Percentiles rank a stretch among this genome's conserved stretches.
These are phyloP conservation scores for Caloboletus firmus DNA, from an alignment of 1,284 basidiomycete species.

Conservation along the genomic window DNA sequence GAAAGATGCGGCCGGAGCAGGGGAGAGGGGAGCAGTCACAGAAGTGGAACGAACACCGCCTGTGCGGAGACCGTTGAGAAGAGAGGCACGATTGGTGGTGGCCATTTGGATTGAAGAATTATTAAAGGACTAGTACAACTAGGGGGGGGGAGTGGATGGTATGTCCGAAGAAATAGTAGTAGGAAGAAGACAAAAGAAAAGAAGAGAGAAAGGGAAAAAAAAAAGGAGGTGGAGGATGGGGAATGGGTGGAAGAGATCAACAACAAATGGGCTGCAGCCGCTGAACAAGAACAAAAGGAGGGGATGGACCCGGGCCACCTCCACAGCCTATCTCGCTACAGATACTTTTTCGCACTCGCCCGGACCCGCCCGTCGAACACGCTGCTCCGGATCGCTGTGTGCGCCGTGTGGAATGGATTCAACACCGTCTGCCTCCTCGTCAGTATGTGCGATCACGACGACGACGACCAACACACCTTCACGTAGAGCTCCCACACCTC, in stretches of 20 bases:
- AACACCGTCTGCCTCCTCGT: conserved; percentile 63
- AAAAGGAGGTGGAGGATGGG: not conserved
- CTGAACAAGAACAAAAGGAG: conserved; percentile 18
- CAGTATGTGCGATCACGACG: not conserved
- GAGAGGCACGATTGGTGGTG: conserved; percentile 69
- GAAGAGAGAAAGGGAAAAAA: not conserved
- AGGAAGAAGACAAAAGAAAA: conserved; percentile 18
- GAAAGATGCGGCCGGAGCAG: conserved; percentile 62
- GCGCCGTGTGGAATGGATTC: conserved; percentile 92
- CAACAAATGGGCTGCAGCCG: conserved; percentile 1
- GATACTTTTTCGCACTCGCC: conserved; percentile 82
- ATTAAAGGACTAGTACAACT: conserved; percentile 38
- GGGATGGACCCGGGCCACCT: conserved; percentile 22
- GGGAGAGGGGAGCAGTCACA: conserved; percentile 62
- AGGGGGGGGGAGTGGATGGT: conserved; percentile 16
- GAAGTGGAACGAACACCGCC: conserved; percentile 77
- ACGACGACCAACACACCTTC: conserved; percentile 59
- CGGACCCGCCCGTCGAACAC: conserved; percentile 83
- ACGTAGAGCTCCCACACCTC: conserved; percentile 96
- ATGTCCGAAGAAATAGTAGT: conserved; percentile 20
- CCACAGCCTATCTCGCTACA: conserved; percentile 37
- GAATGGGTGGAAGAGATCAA: conserved; percentile 9
- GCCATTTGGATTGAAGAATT: conserved; percentile 53
- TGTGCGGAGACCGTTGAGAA: conserved; percentile 81
- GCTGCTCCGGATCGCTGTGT: conserved; percentile 74